Conservation (phyloP, 805 yeast genomes). For the Starmerella vitae region DNA sequence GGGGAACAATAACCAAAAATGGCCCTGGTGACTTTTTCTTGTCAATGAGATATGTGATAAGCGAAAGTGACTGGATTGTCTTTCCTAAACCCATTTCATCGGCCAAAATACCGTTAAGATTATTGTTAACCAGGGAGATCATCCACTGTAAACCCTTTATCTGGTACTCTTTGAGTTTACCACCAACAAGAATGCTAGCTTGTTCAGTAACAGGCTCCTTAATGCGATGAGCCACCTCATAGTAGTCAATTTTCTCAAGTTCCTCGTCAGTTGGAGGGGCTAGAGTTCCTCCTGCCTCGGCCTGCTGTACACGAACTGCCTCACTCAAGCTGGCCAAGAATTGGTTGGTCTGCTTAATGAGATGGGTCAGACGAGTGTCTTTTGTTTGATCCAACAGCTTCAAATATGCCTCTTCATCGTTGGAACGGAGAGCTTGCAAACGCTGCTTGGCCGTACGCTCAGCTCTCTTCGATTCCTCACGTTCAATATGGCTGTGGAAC, state of each 20-base stretch:
- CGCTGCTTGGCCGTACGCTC: constrained; percentile 95
- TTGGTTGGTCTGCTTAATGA: constrained; percentile 78
- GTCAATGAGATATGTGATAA: constrained; percentile 73
- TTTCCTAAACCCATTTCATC: constrained; percentile 99
- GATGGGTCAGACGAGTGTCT: constrained; percentile 92
- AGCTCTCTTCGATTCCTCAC: constrained; percentile 77
- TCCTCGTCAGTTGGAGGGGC: constrained; percentile 24
- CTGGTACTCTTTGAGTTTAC: constrained; percentile 85
- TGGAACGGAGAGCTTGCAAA: constrained; percentile 88
- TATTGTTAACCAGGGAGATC: constrained; percentile 89
- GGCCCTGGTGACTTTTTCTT: constrained; percentile 66
- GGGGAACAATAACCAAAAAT: constrained; percentile 83
- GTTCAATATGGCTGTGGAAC: constrained; percentile 64
- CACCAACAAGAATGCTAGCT: constrained; percentile 78
- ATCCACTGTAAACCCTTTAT: constrained; percentile 94
- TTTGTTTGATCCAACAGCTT: constrained; percentile 91
- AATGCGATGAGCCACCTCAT: constrained; percentile 80
- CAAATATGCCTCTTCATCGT: constrained; percentile 95
- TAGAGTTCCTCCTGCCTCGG: constrained; percentile 18
- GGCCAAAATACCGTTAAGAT: constrained; percentile 88
- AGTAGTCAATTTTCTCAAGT: constrained; percentile 59
- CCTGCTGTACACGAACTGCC: constrained; percentile 82
- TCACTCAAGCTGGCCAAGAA: constrained; percentile 81
- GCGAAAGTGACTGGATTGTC: constrained; percentile 85
- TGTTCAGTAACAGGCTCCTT: constrained; percentile 69